Percentiles rank a stretch among this genome's conserved stretches.
phyloP scores from a whole-genome alignment of 2,329 filamentous ascomycete genomes.

The Penicillium sp. region DNA sequence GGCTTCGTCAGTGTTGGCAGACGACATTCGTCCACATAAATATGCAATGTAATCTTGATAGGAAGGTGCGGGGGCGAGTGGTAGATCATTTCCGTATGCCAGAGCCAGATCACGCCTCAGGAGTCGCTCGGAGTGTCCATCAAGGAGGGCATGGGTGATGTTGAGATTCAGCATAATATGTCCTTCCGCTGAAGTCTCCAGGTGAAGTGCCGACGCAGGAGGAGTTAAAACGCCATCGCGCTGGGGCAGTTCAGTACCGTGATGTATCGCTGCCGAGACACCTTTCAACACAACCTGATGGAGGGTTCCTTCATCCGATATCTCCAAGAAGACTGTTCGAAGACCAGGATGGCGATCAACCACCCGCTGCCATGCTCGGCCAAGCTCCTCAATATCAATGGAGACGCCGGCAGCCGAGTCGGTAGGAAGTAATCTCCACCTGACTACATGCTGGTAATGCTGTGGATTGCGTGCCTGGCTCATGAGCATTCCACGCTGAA shows the following conservation, averaged over 20 bases:
- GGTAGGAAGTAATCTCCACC: neutral
- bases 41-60: neutral
- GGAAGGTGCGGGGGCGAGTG: neutral
- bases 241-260: neutral
- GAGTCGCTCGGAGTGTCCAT: neutral
- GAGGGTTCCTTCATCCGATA: neutral
- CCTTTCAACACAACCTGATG: neutral
- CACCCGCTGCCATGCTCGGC: neutral
- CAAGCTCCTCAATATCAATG: neutral
- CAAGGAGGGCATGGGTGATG: neutral
- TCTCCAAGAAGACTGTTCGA: neutral
- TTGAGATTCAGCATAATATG: neutral
- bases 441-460: neutral
- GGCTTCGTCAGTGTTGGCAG: neutral
- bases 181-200: neutral
- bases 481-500: neutral
- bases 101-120: neutral
- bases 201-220: neutral
- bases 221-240: neutral
- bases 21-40: neutral
- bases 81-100: neutral
- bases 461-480: neutral
- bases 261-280: neutral
- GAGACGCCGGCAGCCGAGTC: neutral
- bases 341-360: neutral